Base-by-base conservation (phyloP, 805 yeast species). In the Lipomyces lipofer region DNA sequence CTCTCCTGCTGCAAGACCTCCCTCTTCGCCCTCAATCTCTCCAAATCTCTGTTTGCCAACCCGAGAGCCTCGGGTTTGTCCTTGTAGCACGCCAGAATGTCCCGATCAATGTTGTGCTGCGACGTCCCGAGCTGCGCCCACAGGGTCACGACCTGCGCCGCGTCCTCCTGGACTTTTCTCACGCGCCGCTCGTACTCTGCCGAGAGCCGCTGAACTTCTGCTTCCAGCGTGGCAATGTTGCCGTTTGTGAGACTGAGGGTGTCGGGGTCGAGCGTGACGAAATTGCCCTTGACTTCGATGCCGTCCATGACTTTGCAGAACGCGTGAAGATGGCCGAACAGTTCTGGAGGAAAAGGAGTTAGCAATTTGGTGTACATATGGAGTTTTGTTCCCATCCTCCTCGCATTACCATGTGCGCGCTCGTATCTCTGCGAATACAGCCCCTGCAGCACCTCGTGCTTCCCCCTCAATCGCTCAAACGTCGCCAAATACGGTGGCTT, bases 1-100 rank as follows among this genome's bases (percentile, higher is more conserved):
- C 65, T 67, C 58, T 71, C 77, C 47, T 69, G 72, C 44, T 69
- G 64, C 17, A 72, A 68, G 42, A 61, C 62, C 10, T 65, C 63
- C 9, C 49, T 42, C 35, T 49, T 33, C 24, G 19, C 43, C 22
- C 56, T 53, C 24, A 69, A 51, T 3, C 54, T 40, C 9, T 76
- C 65, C 3, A 74, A 58, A 12, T 70, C 67, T 6, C 66, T 51
- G 21, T 66, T 40, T 22, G 58, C 28, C 5, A 67, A 58, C 1
- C 68, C 67, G 19, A 67, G 52, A 35, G 52, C 42, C 29, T 65
- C 63, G 1, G 70, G 69, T 5, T 46, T 47, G 4, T 60, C 55
- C 27, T 58, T 58, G 40, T 63, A 61, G 21, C 47, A 40, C 1
- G 52, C 45, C 12, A 68, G 43, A 22, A 67, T 63, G n/a, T 43